A percentile compares a stretch with the other conserved stretches of the same genome.
These are phyloP conservation scores for Coemansia sp. DNA, from an alignment of 192 early-diverging fungal species.

Conservation along the genomic window DNA sequence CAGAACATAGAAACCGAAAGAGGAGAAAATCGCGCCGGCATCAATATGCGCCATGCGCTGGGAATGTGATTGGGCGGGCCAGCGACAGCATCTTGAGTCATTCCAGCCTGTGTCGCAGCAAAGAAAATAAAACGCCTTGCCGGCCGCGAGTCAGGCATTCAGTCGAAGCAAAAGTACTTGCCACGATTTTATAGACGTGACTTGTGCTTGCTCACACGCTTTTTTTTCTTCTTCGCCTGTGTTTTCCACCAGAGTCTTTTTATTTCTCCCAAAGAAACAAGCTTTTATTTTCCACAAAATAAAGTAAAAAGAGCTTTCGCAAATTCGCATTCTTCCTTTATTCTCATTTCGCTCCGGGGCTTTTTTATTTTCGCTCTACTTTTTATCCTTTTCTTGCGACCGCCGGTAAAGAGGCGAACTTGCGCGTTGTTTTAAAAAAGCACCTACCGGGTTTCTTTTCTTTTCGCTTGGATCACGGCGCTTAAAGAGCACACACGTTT, in stretches of 20 bases:
- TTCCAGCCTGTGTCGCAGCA: background rate
- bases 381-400: too few species aligned
- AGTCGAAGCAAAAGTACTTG: background rate
- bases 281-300: background rate
- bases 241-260: background rate
- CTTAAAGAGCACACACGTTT: too few species aligned
- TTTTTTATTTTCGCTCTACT: too few species aligned
- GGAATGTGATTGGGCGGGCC: conserved; percentile 1
- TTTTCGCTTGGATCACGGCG: too few species aligned
- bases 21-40: background rate
- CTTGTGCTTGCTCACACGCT: too few species aligned
- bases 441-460: too few species aligned
- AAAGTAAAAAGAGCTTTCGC: background rate
- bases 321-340: background rate
- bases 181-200: background rate
- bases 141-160: background rate
- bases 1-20: background rate
- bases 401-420: too few species aligned
- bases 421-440: too few species aligned
- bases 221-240: background rate
- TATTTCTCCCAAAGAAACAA: background rate
- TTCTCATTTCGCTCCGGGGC: background rate
- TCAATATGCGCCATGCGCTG: background rate
- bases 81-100: background rate
- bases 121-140: background rate